phyloP scores from a whole-genome alignment of 2,329 filamentous ascomycete genomes.

The Catunica adiposa region DNA sequence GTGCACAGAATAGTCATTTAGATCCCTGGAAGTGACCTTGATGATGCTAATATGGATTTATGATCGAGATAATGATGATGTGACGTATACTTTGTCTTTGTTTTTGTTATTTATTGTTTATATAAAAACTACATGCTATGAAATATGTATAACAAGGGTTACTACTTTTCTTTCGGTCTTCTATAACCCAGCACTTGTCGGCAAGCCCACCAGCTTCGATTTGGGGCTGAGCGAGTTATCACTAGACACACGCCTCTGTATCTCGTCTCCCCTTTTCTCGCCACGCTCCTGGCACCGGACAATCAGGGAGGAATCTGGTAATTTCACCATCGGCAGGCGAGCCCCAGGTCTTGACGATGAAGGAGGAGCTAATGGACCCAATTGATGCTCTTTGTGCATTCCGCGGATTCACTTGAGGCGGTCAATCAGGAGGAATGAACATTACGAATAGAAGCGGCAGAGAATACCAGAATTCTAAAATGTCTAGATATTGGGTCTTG shows the following conservation, averaged over 20 bases:
- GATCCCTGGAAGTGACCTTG: neutral
- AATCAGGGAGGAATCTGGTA: neutral
- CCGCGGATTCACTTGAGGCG: neutral
- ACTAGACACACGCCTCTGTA: neutral
- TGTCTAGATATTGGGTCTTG: neutral
- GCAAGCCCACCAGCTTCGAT: neutral
- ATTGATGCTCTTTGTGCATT: neutral
- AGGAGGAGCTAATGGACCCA: neutral
- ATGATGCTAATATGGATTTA: neutral
- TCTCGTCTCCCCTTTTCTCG: neutral
- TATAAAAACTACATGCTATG: neutral
- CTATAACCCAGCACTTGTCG: neutral
- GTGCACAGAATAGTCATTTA: neutral
- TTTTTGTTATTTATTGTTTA: neutral
- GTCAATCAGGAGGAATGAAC: neutral
- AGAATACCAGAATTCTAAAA: too few species aligned
- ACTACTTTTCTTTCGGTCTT: neutral
- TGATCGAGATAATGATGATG: too few species aligned
- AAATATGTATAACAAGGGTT: neutral
- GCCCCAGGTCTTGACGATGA: neutral
- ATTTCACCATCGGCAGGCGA: neutral
- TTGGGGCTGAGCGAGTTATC: neutral
- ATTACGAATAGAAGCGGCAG: neutral
- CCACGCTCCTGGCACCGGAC: neutral
- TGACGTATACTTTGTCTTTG: neutral